Percentiles rank a stretch among this genome's conserved stretches.
Evolutionary conservation across 1,284 basidiomycete genomes (phyloP).

Genomic region (Leccinum cinnamomeum): DNA sequence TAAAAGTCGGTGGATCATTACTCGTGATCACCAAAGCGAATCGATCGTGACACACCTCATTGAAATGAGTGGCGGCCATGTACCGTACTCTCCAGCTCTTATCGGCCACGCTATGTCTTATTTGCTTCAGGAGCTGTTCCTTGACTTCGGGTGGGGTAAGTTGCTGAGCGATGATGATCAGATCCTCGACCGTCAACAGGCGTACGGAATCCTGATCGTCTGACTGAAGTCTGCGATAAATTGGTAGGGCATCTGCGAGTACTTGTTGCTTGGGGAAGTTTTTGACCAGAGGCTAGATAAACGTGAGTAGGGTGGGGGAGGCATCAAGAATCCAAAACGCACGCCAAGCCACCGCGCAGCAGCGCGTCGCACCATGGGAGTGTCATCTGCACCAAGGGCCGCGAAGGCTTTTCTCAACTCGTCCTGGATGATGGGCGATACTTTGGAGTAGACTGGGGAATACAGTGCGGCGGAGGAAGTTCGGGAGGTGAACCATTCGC

Average conservation of each 20-base stretch:
- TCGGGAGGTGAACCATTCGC: slow-evolving; percentile 99
- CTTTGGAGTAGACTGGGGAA: slow-evolving; percentile 87
- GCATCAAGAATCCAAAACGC: slow-evolving; percentile 37
- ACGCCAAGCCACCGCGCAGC: slow-evolving; percentile 96
- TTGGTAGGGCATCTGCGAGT: slow-evolving; percentile 84
- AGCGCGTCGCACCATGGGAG: slow-evolving; percentile 97
- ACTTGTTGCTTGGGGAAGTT: slow-evolving; percentile 79
- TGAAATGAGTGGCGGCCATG: slow-evolving; percentile 99
- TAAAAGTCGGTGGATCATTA: slow-evolving; percentile 32
- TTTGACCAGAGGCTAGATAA: slow-evolving; percentile 69
- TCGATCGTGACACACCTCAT: slow-evolving; percentile 55
- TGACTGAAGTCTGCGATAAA: slow-evolving; percentile 92
- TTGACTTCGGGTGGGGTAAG: slow-evolving; percentile 88
- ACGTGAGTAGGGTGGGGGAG: slow-evolving; percentile 7
- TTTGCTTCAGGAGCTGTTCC: slow-evolving; percentile 85
- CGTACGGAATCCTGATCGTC: slow-evolving; percentile 99
- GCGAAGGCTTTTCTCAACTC: slow-evolving; percentile 89
- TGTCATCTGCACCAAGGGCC: slow-evolving; percentile 89
- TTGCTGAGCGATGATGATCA: slow-evolving; percentile 89
- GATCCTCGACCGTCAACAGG: slow-evolving; percentile 92
- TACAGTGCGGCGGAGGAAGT: slow-evolving; percentile 96
- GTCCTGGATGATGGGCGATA: slow-evolving; percentile 75
- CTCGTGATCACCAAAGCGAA: neutral
- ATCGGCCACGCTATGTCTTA: slow-evolving; percentile 87
- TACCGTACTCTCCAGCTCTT: slow-evolving; percentile 99